Conservation (phyloP, 2,329 filamentous ascomycete species). For the Chaetomium sp. region DNA sequence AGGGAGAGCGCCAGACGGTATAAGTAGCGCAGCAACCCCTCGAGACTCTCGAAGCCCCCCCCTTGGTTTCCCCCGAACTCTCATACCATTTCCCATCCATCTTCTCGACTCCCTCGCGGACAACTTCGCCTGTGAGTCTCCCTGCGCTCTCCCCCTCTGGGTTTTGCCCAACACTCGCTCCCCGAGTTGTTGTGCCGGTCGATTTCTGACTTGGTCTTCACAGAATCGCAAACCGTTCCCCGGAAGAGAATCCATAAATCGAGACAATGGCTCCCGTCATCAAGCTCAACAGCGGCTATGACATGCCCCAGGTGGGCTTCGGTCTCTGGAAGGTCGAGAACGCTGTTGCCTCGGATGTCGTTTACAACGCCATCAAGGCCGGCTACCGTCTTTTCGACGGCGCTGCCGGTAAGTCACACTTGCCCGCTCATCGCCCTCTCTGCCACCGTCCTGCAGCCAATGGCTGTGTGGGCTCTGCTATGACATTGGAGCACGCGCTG, state of each 20-base stretch:
- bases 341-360: conserved; percentile 69
- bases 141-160: neutral
- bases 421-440: neutral
- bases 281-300: conserved; percentile 65
- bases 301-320: conserved; percentile 77
- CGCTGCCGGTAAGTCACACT: conserved; percentile 56
- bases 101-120: conserved; percentile 8
- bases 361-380: conserved; percentile 73
- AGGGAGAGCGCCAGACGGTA: conserved; percentile 26
- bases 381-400: conserved; percentile 64
- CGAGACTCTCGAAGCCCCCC: conserved; percentile 17
- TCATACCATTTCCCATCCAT: conserved; percentile 13
- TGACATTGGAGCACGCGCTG: conserved; percentile 18
- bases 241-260: conserved; percentile 7
- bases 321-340: conserved; percentile 84
- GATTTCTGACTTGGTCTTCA: conserved; percentile 4
- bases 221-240: conserved; percentile 15
- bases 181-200: neutral
- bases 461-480: neutral
- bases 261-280: conserved; percentile 44
- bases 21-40: conserved; percentile 31
- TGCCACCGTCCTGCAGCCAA: neutral
- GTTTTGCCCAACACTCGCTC: neutral
- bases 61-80: conserved; percentile 25
- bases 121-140: conserved; percentile 14